Percentiles rank a stretch among this genome's conserved stretches.
These are phyloP conservation scores for Fusarium setosum DNA, from an alignment of 2,329 filamentous ascomycete genomes.

Conservation along the genomic window DNA sequence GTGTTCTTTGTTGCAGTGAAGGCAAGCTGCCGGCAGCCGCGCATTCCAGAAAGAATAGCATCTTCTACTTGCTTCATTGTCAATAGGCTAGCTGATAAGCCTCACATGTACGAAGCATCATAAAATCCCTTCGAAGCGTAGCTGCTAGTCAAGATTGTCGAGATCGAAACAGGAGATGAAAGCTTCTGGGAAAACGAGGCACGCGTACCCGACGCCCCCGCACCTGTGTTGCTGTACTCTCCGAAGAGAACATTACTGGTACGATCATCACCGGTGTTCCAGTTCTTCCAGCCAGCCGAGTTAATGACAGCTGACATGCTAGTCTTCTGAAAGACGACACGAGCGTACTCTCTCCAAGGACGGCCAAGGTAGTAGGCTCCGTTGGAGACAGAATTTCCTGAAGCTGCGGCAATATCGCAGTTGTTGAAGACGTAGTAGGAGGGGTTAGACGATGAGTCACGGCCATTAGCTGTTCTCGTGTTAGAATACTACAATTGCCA, in stretches of 20 bases:
- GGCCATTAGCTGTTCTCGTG: constrained; percentile 53
- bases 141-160: constrained; percentile 38
- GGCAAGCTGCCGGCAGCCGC: no score
- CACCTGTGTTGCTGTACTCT: constrained; percentile 70
- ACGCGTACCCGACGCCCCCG: constrained; percentile 61
- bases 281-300: constrained; percentile 66
- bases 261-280: constrained; percentile 60
- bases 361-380: constrained; percentile 60
- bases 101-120: constrained; percentile 35
- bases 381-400: constrained; percentile 49
- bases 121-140: constrained; percentile 36
- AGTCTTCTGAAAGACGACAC: constrained; percentile 62
- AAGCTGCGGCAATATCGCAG: constrained; percentile 54
- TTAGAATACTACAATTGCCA: no score
- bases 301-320: constrained; percentile 67
- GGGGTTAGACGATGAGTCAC: constrained; percentile 45
- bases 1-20: no score
- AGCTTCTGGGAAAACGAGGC: constrained; percentile 48
- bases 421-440: constrained; percentile 61
- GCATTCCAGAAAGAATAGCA: no score
- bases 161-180: constrained; percentile 47
- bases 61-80: no score
- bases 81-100: no score
- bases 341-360: constrained; percentile 59
- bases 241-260: constrained; percentile 65